Conservation (phyloP, 495 filamentous ascomycete species). For the Penicillium mononematosum region DNA sequence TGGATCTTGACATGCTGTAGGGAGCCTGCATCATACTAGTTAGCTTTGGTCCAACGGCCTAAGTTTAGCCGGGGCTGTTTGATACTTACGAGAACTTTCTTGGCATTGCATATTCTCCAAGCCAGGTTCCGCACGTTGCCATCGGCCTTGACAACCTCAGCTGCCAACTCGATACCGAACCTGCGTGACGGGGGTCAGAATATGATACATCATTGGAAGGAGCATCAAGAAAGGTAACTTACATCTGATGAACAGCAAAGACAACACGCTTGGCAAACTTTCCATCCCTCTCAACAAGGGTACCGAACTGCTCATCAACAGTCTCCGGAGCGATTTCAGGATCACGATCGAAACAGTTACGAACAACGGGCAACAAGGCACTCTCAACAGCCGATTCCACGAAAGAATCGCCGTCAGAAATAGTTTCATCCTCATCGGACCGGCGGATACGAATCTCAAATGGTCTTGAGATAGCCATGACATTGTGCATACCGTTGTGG, state of each 20-base stretch:
- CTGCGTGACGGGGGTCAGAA: slow-evolving; percentile 30
- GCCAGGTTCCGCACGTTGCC: slow-evolving; percentile 87
- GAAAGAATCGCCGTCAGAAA: slow-evolving; percentile 47
- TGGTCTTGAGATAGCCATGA: slow-evolving; percentile 92
- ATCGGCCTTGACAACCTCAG: slow-evolving; percentile 89
- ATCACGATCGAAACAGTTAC: slow-evolving; percentile 89
- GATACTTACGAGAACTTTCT: slow-evolving; percentile 81
- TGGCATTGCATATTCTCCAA: slow-evolving; percentile 94
- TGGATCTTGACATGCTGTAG: slow-evolving; percentile 48
- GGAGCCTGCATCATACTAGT: slow-evolving; percentile 36
- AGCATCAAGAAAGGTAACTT: slow-evolving; percentile 16
- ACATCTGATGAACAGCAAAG: slow-evolving; percentile 93
- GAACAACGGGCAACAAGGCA: slow-evolving; percentile 75
- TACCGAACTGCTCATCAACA: slow-evolving; percentile 78
- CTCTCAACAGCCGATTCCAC: slow-evolving; percentile 64
- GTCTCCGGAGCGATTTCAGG: slow-evolving; percentile 85
- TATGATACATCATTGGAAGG: neutral
- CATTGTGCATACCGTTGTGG: slow-evolving; percentile 88
- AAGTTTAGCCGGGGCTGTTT: neutral
- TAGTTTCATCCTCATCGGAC: slow-evolving; percentile 66
- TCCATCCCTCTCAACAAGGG: slow-evolving; percentile 75
- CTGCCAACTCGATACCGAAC: slow-evolving; percentile 94
- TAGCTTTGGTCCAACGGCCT: slow-evolving; percentile 7
- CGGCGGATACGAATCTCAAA: slow-evolving; percentile 84
- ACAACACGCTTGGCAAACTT: slow-evolving; percentile 88